These are phyloP conservation scores for Haberlea rhodopensis DNA, from an alignment of 257 asterid genomes.

Conservation along the genomic window DNA sequence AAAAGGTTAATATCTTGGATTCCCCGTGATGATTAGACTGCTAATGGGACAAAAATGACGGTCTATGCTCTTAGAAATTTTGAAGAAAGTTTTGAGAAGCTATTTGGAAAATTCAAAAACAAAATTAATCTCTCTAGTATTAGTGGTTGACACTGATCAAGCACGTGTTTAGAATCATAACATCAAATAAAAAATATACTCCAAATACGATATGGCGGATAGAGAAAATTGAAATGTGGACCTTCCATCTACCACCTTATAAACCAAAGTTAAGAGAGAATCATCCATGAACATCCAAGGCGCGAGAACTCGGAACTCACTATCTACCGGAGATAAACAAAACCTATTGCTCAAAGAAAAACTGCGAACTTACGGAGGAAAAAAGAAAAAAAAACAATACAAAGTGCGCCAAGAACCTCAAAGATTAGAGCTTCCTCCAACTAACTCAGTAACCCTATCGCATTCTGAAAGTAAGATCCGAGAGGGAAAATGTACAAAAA, in stretches of 20 bases:
- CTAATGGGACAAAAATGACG: background rate
- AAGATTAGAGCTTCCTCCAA: too few relatives aligned
- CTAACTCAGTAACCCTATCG: too few relatives aligned
- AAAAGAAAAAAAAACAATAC: background rate
- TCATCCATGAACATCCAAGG: constrained; percentile 15
- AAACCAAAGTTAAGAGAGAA: constrained; percentile 23
- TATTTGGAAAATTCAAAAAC: constrained; percentile 12
- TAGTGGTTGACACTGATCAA: constrained; percentile 12
- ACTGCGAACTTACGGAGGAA: too few relatives aligned
- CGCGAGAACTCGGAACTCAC: constrained; percentile 1
- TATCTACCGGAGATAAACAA: constrained; percentile 1
- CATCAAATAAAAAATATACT: background rate
- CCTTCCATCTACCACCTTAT: background rate
- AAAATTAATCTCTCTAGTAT: constrained; percentile 9
- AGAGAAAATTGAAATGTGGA: too few relatives aligned
- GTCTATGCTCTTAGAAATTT: constrained; percentile 4
- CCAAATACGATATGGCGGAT: constrained; percentile 23
- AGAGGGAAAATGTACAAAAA: background rate
- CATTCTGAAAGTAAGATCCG: too few relatives aligned
- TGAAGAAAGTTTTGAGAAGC: constrained; percentile 15
- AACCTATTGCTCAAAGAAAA: constrained; percentile 12
- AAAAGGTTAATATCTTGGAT: constrained; percentile 1
- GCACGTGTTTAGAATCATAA: background rate
- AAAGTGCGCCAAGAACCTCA: constrained; percentile 10
- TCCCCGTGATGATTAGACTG: constrained; percentile 9